These are phyloP conservation scores for Sclerotinia spermophila DNA, from an alignment of 2,329 filamentous ascomycete genomes.

Conservation along the genomic window DNA sequence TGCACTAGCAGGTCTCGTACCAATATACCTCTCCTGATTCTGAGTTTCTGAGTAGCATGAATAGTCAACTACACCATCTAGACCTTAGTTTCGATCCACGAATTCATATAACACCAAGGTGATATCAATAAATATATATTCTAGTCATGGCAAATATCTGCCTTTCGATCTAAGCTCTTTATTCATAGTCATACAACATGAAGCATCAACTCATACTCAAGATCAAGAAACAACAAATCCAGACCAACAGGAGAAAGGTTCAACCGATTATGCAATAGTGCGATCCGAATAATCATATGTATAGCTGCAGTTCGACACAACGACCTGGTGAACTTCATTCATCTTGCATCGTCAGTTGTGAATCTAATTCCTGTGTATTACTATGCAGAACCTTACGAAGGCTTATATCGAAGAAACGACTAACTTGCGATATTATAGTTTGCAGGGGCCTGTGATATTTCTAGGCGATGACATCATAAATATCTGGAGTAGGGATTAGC, in stretches of 20 bases:
- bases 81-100: not conserved
- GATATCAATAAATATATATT: not conserved
- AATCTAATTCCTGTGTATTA: not conserved
- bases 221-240: not conserved
- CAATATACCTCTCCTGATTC: not conserved
- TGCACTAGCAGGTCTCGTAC: not conserved
- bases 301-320: not conserved
- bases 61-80: not conserved
- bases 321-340: not conserved
- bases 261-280: no score
- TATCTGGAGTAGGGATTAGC: not conserved
- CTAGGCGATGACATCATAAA: not conserved
- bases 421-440: not conserved
- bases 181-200: not conserved
- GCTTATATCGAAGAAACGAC: not conserved
- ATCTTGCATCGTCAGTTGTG: not conserved
- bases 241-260: not conserved
- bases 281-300: not conserved
- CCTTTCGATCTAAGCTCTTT: not conserved
- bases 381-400: not conserved
- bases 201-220: not conserved
- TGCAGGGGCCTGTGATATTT: not conserved
- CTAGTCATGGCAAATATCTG: not conserved
- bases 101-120: not conserved
- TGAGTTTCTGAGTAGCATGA: not conserved